These are phyloP conservation scores for Agrocybe pediades DNA, from an alignment of 768 basidiomycete genomes.

Conservation along the genomic window DNA sequence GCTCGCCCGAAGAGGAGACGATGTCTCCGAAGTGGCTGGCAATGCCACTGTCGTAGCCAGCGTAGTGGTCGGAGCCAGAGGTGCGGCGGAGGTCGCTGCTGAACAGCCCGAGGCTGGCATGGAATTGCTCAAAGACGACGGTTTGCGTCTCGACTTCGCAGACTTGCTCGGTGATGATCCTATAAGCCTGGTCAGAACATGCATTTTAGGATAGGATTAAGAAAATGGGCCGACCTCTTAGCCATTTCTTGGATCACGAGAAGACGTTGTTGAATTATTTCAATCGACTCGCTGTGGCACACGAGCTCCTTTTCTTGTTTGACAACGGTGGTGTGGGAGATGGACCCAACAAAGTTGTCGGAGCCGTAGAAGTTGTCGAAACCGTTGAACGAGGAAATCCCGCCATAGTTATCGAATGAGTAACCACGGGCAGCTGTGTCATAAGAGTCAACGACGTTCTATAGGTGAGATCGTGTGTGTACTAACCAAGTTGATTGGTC, in stretches of 20 bases:
- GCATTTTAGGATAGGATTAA: neutral
- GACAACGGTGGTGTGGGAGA: constrained; percentile 28
- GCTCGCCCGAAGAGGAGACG: constrained; percentile 34
- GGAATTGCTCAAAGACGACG: constrained; percentile 44
- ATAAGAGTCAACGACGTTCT: neutral
- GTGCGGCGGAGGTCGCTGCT: constrained; percentile 38
- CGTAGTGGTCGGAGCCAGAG: constrained; percentile 36
- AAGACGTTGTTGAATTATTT: constrained; percentile 47
- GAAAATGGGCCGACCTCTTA: constrained; percentile 37
- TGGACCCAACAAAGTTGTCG: constrained; percentile 41
- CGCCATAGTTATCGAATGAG: constrained; percentile 39
- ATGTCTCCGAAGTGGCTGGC: constrained; percentile 33
- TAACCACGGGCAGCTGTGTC: constrained; percentile 15
- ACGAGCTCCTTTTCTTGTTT: constrained; percentile 34
- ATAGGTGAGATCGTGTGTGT: neutral
- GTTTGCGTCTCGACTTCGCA: constrained; percentile 52
- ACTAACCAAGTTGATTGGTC: constrained; percentile 14
- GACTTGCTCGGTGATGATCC: constrained; percentile 45
- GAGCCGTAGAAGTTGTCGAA: constrained; percentile 51
- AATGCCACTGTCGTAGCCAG: constrained; percentile 40
- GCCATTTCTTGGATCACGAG: constrained; percentile 46
- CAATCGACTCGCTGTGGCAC: constrained; percentile 36
- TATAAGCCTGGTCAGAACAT: constrained; percentile 10
- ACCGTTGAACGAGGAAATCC: constrained; percentile 33
- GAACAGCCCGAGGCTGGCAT: constrained; percentile 37